Base-by-base conservation (phyloP, 1,284 basidiomycete species). In the Naganishia albida region DNA sequence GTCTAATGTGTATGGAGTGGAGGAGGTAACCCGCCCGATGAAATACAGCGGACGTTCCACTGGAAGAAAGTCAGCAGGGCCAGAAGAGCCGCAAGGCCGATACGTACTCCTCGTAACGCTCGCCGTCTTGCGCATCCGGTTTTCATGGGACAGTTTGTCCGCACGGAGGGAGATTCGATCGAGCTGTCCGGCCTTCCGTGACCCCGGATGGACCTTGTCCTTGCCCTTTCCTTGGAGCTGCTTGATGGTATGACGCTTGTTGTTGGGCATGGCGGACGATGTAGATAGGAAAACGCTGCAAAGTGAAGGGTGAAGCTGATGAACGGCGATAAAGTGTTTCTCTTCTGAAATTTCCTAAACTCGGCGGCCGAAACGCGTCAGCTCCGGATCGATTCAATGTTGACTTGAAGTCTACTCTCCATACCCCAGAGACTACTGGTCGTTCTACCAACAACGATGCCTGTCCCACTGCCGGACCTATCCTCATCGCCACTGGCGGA, bases 41-140 rank as follows among this genome's bases (percentile, higher is more conserved):
- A 93, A 93, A 79, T 93, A 93, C 12, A 84, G 81, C 71, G 87
- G 90, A 51, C 90, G 82, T 73, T 89, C 86, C 68, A 85, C 91
- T 82, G 68, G 18, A 30, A 48, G 46, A 51, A 55, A 23, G 28
- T 46, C 28, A 30, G 7, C 16, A 28, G 43, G 30, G 25, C 34
- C 4, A 34, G 34, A 34, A 34, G 34, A 10, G 34, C 10, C 34
- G 4, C 34, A 34, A 10, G n/a, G n/a, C n/a, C 63, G 57, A 63
- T 62, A 71, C 75, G 49, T 60, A 88, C 89, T 84, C 74, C 85
- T 80, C 0, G 80, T 77, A 56, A 82, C 79, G 42, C 72, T 86
- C 82, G 13, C 72, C 71, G 65, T 88, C 82, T 75, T 87, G 84
- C 60, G 81, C 78, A 26, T 82, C 79, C 53, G 74, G 18, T 83